Percentiles rank a stretch among this genome's conserved stretches.
These are phyloP conservation scores for Yamadazyma epiphylla DNA, from an alignment of 1,139 yeast genomes.

Conservation along the genomic window DNA sequence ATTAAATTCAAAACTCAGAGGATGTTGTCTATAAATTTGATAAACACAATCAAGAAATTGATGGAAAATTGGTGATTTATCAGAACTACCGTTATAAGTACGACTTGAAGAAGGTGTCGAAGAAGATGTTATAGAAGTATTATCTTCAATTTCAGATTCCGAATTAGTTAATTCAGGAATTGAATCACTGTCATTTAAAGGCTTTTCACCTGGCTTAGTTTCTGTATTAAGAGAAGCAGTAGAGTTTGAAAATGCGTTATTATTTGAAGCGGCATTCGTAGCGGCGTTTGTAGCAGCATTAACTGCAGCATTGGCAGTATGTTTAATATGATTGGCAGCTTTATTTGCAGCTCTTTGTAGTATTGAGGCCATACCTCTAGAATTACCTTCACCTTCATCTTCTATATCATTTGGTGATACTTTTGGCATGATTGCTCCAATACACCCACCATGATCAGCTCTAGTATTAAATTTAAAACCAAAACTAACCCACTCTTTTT, in stretches of 20 bases:
- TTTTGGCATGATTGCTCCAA: constrained; percentile 33
- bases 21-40: constrained; percentile 71
- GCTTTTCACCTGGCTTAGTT: not conserved
- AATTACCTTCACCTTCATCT: constrained; percentile 8
- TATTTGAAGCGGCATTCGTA: constrained; percentile 1
- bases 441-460: constrained; percentile 64
- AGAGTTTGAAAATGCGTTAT: not conserved
- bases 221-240: no score
- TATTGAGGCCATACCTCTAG: constrained; percentile 19
- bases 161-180: no score
- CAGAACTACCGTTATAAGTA: constrained; percentile 37
- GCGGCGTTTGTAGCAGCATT: constrained; percentile 9
- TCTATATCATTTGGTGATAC: constrained; percentile 13
- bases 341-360: constrained; percentile 39
- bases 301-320: constrained; percentile 29
- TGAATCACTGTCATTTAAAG: not conserved
- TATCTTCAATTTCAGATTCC: not conserved
- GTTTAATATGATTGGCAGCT: constrained; percentile 29
- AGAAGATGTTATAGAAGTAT: not conserved
- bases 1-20: constrained; percentile 76
- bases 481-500: constrained; percentile 93
- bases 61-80: constrained; percentile 85
- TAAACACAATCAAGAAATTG: constrained; percentile 89
- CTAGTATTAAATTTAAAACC: constrained; percentile 89
- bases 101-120: constrained; percentile 9